Percentiles rank a stretch among this genome's conserved stretches.
Evolutionary conservation across 2,329 filamentous ascomycete species (phyloP).

Genomic region (Microdochium bolleyi): DNA sequence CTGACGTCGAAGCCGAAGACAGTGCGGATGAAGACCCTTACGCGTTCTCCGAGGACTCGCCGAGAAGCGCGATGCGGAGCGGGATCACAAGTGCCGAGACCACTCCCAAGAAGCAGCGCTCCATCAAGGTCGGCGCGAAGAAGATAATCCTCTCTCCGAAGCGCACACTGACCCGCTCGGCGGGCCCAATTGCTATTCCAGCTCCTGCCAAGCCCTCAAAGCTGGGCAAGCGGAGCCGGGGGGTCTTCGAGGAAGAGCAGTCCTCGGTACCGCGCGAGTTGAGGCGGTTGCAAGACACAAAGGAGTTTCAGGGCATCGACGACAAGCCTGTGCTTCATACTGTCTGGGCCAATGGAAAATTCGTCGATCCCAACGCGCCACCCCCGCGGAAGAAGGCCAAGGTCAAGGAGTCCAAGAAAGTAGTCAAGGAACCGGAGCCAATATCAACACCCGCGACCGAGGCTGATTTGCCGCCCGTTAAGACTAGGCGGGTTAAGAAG

Average conservation of each 20-base stretch:
- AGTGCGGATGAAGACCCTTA: constrained; percentile 13
- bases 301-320: constrained; percentile 53
- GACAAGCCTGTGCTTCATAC: constrained; percentile 48
- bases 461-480: constrained; percentile 21
- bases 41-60: constrained; percentile 12
- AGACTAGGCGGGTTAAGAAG: constrained; percentile 53
- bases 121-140: constrained; percentile 24
- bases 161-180: constrained; percentile 36
- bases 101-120: constrained; percentile 21
- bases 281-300: constrained; percentile 51
- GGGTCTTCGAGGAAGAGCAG: constrained; percentile 39
- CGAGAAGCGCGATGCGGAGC: constrained; percentile 16
- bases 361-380: constrained; percentile 33
- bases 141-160: constrained; percentile 17
- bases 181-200: constrained; percentile 32
- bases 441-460: constrained; percentile 20
- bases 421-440: constrained; percentile 21
- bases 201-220: constrained; percentile 40
- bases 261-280: constrained; percentile 48
- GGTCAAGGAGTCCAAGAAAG: constrained; percentile 20
- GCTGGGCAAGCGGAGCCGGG: constrained; percentile 53
- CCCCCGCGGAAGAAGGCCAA: constrained; percentile 27
- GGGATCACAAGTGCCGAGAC: constrained; percentile 35
- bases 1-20: constrained; percentile 23
- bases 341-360: constrained; percentile 59